Evolutionary conservation across 495 filamentous ascomycete species (phyloP).

Genomic region (Aspergillus bertholletiae): DNA sequence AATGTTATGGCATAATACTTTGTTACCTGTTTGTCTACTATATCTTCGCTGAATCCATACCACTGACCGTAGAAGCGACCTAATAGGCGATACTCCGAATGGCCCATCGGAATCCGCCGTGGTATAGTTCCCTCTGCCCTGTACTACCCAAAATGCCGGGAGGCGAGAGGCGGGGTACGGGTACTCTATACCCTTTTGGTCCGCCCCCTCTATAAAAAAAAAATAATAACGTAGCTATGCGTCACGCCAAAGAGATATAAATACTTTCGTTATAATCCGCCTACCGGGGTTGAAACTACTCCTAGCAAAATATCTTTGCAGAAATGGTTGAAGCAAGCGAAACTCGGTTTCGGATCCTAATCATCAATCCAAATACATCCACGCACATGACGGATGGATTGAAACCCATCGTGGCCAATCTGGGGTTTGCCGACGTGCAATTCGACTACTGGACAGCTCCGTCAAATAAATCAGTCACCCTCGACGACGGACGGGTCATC

Average conservation of each 20-base stretch:
- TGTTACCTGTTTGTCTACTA: no score
- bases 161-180: neutral
- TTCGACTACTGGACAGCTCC: slow-evolving; percentile 58
- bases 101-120: no score
- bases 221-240: neutral
- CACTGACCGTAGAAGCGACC: no score
- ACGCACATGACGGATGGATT: slow-evolving; percentile 75
- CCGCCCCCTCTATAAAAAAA: neutral
- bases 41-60: no score
- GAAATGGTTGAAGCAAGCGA: slow-evolving; percentile 18
- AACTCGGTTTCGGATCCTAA: slow-evolving; percentile 52
- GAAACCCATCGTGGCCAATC: slow-evolving; percentile 54
- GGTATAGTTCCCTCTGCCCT: neutral
- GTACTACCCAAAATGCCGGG: neutral
- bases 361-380: slow-evolving; percentile 92
- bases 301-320: no score
- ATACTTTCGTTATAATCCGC: no score
- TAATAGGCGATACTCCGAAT: neutral
- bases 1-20: no score
- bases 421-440: slow-evolving; percentile 44
- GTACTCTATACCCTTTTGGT: neutral
- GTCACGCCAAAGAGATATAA: no score
- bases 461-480: slow-evolving; percentile 19
- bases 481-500: slow-evolving; percentile 25
- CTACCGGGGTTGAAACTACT: no score